phyloP scores from a whole-genome alignment of 805 yeast species.

The Metschnikowia cubensis region DNA sequence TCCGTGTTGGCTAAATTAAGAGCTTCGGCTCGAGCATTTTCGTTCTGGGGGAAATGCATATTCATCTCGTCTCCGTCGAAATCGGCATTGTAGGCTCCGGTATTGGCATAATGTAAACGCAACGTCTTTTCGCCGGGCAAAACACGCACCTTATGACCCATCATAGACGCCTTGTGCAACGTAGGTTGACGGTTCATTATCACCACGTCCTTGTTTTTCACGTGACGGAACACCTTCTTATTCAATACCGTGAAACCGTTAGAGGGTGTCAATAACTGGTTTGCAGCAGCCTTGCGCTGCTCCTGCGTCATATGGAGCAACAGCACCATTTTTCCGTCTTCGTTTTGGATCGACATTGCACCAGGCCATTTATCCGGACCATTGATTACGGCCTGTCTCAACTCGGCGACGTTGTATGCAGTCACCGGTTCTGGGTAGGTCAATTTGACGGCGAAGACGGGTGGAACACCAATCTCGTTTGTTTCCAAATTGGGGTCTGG shows the following conservation, averaged over 20 bases:
- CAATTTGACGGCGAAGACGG: conserved; percentile 91
- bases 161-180: conserved; percentile 98
- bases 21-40: conserved; percentile 96
- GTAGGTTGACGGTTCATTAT: conserved; percentile 99
- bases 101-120: conserved; percentile 95
- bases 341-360: conserved; percentile 92
- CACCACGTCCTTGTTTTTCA: conserved; percentile 91
- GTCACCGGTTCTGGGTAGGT: conserved; percentile 99
- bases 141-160: conserved; percentile 98
- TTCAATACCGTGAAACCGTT: conserved; percentile 60
- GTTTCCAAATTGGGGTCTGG: conserved; percentile 99
- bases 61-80: conserved; percentile 99
- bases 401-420: conserved; percentile 79
- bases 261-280: conserved; percentile 87
- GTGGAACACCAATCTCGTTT: conserved; percentile 97
- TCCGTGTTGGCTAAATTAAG: conserved; percentile 93
- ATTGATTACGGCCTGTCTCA: conserved; percentile 91
- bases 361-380: conserved; percentile 99
- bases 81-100: conserved; percentile 98
- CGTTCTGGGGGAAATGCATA: conserved; percentile 98
- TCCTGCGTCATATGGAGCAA: conserved; percentile 86
- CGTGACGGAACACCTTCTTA: conserved; percentile 93
- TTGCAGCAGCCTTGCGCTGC: conserved; percentile 92
- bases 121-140: conserved; percentile 96
- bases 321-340: conserved; percentile 82